Base-by-base conservation (phyloP, 2,329 filamentous ascomycete genomes). In the Fusarium secorum region DNA sequence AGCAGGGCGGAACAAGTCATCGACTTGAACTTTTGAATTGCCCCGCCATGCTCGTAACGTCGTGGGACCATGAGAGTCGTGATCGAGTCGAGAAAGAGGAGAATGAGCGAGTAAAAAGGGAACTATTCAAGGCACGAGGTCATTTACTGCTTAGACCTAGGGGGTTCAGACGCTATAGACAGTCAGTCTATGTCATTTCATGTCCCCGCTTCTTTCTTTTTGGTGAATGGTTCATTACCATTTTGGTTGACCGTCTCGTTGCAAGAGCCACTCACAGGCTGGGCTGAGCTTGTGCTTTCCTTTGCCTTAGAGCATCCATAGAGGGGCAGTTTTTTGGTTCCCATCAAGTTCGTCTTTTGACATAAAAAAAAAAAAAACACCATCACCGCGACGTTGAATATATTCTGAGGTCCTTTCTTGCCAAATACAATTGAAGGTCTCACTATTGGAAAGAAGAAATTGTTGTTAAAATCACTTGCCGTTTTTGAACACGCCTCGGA, bases 191-290 rank as follows among this genome's bases (percentile, higher is more conserved):
- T 63, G 33, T 56, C 38, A 63, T 67, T 56, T 26, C 48, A 33
- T 24, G 68, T 46, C 65, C 60, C 69, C 69, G 68, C 69, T 71
- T 71, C 65, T 66, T 62, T 44, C 42, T 28, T 45, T 45, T 48
- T 52, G 38, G 24, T 41, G 35, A 41, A 42, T 60, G 54, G 56
- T 51, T n/a, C n/a, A n/a, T n/a, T 66, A 38, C 56, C 69, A 39
- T 56, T 72, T 52, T 64, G 59, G 69, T 72, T 72, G 69, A 72
- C 69, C 65, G 69, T 71, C 64, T 61, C 17, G 55, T 58, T 52
- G 55, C 41, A 58, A 60, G 68, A 59, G 60, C 64, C 60, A 70
- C 69, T 66, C 26, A 46, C 46, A 54, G 54, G 56, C 46, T 60
- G 54, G 56, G 38, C 64, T 63, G 42, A 64, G 48, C 28, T 35